Evolutionary conservation across 1,284 basidiomycete species (phyloP), one percentile per base, ranked within the genome.

Genomic region (Wallemia ichthyophaga): DNA sequence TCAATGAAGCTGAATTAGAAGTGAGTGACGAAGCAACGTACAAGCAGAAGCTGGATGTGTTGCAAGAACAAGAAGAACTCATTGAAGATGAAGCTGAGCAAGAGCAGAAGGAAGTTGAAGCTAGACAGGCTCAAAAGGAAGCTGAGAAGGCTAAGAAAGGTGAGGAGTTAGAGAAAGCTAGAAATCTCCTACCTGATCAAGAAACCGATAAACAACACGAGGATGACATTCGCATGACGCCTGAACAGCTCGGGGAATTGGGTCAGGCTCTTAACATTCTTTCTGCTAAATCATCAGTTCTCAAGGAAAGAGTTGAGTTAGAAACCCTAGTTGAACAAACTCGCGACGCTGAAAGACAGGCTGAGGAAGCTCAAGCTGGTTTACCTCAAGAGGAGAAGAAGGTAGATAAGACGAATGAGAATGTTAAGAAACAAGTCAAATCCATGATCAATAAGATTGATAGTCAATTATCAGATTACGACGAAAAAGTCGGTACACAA

Each of bases 31-130:
- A 84, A 59, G 85, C 89, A 17, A 87, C 81, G 65, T 95, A 95
- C 77, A 94, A 95, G 75, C 87, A 96, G 74, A 89, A 92, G 71
- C 78, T 98, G 61, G 92, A 95, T 65, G 92, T 99, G 7, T 74
- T 99, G 69, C 85, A 94, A 67, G 86, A 99, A 69, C 92, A 98
- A 71, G 88, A 98, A 69, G 92, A 98, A 70, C 83, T 99, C 62
- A 99, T 99, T 68, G 91, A 96, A 70, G 92, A 96, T 69, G 92
- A 98, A 71, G 81, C 91, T 63, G 92, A 95, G 69, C 92, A 98
- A 71, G 94, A 98, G 66, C 79, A 86, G 68, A 91, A 94, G 70
- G 91, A 94, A 69, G 83, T 87, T 67, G 84, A 85, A 66, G 85
- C 89, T 33, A 80, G 87, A 62, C 81, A 85, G 64, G 82, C 81